Percentiles rank a stretch among this genome's conserved stretches.
Conservation (phyloP, 1,284 basidiomycete genomes). For the Heterobasidion annosum region DNA sequence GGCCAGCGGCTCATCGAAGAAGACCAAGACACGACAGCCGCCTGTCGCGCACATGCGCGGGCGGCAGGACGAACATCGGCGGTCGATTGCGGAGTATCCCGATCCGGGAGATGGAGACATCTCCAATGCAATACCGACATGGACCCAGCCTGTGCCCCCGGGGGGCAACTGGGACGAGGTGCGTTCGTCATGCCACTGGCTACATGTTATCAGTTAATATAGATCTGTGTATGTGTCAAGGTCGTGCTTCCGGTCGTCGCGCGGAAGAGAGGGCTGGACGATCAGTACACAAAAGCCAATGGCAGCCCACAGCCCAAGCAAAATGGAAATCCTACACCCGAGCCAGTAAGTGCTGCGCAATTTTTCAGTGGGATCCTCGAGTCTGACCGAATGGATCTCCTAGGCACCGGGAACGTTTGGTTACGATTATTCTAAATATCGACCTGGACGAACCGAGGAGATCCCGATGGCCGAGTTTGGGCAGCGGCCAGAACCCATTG, state of each 20-base stretch:
- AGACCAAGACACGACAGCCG: conserved; percentile 23
- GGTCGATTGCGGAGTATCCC: conserved; percentile 57
- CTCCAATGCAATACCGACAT: conserved; percentile 63
- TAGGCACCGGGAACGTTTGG: conserved; percentile 81
- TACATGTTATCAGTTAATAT: background rate
- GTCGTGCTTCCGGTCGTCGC: conserved; percentile 71
- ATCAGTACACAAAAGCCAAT: conserved; percentile 54
- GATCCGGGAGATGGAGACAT: conserved; percentile 40
- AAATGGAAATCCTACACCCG: conserved; percentile 24
- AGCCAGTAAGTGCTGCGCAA: conserved; percentile 35
- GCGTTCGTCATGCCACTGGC: conserved; percentile 17
- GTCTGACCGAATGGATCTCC: conserved; percentile 1
- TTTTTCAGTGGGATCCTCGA: conserved; percentile 6
- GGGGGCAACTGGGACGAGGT: conserved; percentile 76
- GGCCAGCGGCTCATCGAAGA: conserved; percentile 25
- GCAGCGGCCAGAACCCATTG: conserved; percentile 17
- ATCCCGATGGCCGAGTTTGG: conserved; percentile 65
- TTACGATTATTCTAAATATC: conserved; percentile 59
- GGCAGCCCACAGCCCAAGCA: conserved; percentile 48
- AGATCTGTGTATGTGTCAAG: conserved; percentile 16
- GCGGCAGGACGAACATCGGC: conserved; percentile 22
- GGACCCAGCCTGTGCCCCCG: conserved; percentile 61
- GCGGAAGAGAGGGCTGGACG: conserved; percentile 70
- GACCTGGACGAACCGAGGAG: conserved; percentile 28
- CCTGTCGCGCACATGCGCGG: conserved; percentile 17